These are phyloP conservation scores for Fusarium gaditjirri DNA, from an alignment of 2,329 filamentous ascomycete genomes.

Conservation along the genomic window DNA sequence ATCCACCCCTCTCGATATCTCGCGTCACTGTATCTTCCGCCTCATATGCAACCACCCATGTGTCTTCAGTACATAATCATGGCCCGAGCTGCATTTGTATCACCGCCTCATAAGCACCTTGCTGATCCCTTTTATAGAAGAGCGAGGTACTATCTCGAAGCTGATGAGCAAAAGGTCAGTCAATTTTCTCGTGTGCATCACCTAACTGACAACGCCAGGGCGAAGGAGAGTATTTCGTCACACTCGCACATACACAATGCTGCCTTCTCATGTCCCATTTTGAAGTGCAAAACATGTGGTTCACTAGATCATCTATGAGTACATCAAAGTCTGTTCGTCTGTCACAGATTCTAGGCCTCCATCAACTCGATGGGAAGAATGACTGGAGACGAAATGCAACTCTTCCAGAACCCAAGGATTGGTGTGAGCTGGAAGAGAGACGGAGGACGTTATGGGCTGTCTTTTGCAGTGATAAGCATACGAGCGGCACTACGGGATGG, in stretches of 20 bases:
- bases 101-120: slow-evolving; percentile 15
- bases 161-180: slow-evolving; percentile 40
- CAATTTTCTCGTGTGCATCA: accelerated
- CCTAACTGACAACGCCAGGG: slow-evolving; percentile 18
- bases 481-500: slow-evolving; percentile 88
- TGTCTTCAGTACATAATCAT: slow-evolving; percentile 42
- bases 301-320: slow-evolving; percentile 85
- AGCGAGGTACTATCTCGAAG: slow-evolving; percentile 38
- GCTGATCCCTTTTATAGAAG: slow-evolving; percentile 37
- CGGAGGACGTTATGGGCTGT: slow-evolving; percentile 83
- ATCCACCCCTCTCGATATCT: slow-evolving; percentile 40
- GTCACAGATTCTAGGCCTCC: slow-evolving; percentile 81
- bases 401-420: slow-evolving; percentile 77
- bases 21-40: slow-evolving; percentile 37
- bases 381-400: slow-evolving; percentile 72
- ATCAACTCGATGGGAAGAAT: slow-evolving; percentile 74
- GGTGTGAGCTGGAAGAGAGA: slow-evolving; percentile 78
- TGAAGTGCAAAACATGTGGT: slow-evolving; percentile 84
- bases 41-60: slow-evolving; percentile 44
- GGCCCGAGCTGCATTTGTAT: slow-evolving; percentile 30
- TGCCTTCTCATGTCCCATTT: slow-evolving; percentile 78
- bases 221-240: slow-evolving; percentile 50
- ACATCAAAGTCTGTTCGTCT: slow-evolving; percentile 75
- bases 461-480: slow-evolving; percentile 82
- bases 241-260: slow-evolving; percentile 77